Evolutionary conservation across 2,329 filamentous ascomycete species (phyloP), one percentile per base, ranked within the genome.

Genomic region (Nannizziopsis arthrosporioides): DNA sequence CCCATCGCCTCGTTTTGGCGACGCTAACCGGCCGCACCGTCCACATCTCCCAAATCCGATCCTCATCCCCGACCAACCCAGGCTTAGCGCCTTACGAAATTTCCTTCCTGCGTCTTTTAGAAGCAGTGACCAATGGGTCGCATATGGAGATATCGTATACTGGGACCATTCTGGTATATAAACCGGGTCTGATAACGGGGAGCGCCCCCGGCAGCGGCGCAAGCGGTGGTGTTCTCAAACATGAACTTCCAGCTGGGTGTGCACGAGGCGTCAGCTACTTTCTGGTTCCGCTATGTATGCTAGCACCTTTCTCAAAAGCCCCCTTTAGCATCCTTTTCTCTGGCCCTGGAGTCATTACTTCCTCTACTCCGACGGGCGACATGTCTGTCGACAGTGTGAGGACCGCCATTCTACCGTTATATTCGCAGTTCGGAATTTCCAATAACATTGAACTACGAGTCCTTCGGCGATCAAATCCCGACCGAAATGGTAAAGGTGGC

Each of bases 91-190:
- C 87, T 42, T 84, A 94, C 71, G 92, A 98, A 69, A 82, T 96
- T 59, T 96, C 92, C 41, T 90, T 98, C 67, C 77, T 98, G 30
- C 89, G 92, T 49, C 84, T 98, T 14, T 81, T 98, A 61, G 92
- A 96, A 67, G 78, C 86, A 56, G 76, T 98, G 59, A 98, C 92
- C 61, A 98, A 98, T 73, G 92, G 92, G 68, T 85, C 85, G 50
- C 81, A 84, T 48, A 87, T 96, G 70, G 89, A 95, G 61, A 94
- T 98, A 57, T 94, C 88, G 9, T 92, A 94, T 70, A 95, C 88
- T 1, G 92, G 92, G 62, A 96, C 92, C 0, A 89, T 87, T 1
- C 78, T 98, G 48, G 82, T 89, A 34, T 98, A 93, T 69, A 84
- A 85, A 55, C 92, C 92, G 0, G 92, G 92, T 32, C 73, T 98